Evolutionary conservation across 495 filamentous ascomycete genomes (phyloP), one percentile per base, ranked within the genome.

Genomic region (Penicillium egyptiacum): DNA sequence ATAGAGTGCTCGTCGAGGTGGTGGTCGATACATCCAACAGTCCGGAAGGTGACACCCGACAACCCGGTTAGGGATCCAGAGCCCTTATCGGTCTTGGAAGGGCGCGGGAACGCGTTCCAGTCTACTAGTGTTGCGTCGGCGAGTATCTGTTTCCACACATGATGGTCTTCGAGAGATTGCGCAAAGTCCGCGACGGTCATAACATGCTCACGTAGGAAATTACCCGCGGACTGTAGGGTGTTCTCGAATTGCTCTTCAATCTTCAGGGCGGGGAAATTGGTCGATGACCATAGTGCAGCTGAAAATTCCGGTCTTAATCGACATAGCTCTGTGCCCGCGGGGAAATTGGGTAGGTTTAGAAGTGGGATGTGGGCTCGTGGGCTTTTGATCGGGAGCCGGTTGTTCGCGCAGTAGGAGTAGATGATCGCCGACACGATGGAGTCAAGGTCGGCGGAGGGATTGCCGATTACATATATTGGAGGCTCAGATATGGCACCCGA

Each of bases 11-110:
- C 94, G 61, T 98, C 90, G 0, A 83, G 85, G 67, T 98, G 95
- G 71, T 98, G 94, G 69, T 98, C 94, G 43, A 98, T 86, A 55
- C 89, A 90, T n/a, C 88, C 94, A 7, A 81, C 64, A 1, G 93
- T 79, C 6, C 74, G 66, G 25, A 68, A 75, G 41, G 68, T 72
- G 48, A 86, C 74, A 14, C 63, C 35, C 8, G 63, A 40, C 16
- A 79, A 65, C 3, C 68, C 70, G 23, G 59, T 55, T 3, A 79
- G 31, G 0, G 68, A 66, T 4, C 76, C 74, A 4, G 58, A 58
- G 5, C 72, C 72, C 12, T 26, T 40, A 14, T 59, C 50, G 1
- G 22, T 49, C 11, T 66, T 51, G 9, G 87, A 66, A 4, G 68
- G 59, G 1, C 86, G 83, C 12, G 86, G 84, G 17, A 92, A 75